Evolutionary conservation across 495 filamentous ascomycete genomes (phyloP).

Genomic region (Podospora pseudocomata): DNA sequence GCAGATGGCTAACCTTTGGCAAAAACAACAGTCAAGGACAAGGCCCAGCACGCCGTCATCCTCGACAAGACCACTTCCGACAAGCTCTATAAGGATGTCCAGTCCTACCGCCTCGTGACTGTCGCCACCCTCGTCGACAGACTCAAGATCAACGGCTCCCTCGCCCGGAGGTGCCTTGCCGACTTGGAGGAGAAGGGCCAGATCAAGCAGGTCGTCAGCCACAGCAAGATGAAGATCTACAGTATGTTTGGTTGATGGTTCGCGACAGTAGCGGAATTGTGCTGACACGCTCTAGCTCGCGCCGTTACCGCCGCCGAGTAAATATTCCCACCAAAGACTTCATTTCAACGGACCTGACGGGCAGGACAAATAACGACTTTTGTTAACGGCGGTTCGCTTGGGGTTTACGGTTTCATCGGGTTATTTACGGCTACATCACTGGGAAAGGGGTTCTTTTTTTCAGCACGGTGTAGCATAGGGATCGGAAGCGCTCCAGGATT

Average conservation of each 20-base stretch:
- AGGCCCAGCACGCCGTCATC: constrained; percentile 93
- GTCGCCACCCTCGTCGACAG: constrained; percentile 97
- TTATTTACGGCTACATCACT: constrained; percentile 30
- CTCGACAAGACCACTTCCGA: constrained; percentile 77
- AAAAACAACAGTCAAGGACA: constrained; percentile 86
- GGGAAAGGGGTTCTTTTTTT: constrained; percentile 30
- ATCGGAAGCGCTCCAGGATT: constrained; percentile 41
- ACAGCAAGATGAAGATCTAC: constrained; percentile 98
- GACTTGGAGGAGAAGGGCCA: constrained; percentile 96
- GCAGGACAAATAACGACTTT: constrained; percentile 25
- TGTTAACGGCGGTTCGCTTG: constrained; percentile 31
- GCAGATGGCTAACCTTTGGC: constrained; percentile 21
- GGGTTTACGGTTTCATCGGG: constrained; percentile 33
- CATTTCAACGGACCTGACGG: constrained; percentile 31
- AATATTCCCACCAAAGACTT: constrained; percentile 31
- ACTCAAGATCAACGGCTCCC: constrained; percentile 99
- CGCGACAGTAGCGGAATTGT: constrained; percentile 5
- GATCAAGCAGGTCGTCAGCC: constrained; percentile 97
- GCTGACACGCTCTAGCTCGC: constrained; percentile 53
- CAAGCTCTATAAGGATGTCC: constrained; percentile 97
- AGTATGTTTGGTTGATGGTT: constrained; percentile 58
- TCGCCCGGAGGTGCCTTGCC: constrained; percentile 82
- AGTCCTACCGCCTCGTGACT: constrained; percentile 99
- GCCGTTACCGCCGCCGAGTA: constrained; percentile 58
- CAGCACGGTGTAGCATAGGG: constrained; percentile 38